Evolutionary conservation across 2,329 filamentous ascomycete species (phyloP), one percentile per base, ranked within the genome.

Genomic region (Cryphonectria naterciae): DNA sequence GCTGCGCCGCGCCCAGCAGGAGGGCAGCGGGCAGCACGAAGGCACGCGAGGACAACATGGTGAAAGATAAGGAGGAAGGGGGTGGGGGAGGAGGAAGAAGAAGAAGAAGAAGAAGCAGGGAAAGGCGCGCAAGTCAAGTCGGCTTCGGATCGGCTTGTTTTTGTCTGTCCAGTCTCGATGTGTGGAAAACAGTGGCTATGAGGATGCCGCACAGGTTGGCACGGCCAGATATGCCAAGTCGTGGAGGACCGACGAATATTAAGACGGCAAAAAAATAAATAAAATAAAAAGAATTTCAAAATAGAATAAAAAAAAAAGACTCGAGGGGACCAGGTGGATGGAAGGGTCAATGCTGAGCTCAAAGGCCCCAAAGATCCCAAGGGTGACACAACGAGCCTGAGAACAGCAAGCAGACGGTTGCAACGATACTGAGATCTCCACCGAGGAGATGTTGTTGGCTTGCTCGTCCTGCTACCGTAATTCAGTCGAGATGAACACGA

Each of bases 1-100:
- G 77, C 13, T 84, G 68, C 70, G 87, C 76, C 69, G 81, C 78
- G 67, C 82, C 82, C 73, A 85, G 75, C 77, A 84, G 81, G 78
- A 79, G 79, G 62, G 80, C 60, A 71, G 81, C 81, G 65, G 82
- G 75, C 62, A 73, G 39, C 65, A 75, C 70, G 61, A 78, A 73
- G 61, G 76, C 76, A 65, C 72, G 76, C 67, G 77, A 74, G 54
- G 76, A 68, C 75, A 76, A 73, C 75, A 77, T 78, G 58, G 68
- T 71, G 61, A 1, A 37, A 37, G 46, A 43, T 58, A 28, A 61
- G 68, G 35, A 8, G 43, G 63, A 58, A 3, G 28, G 28, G 32
- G 32, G 32, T 4, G 32, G 32, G 32, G 32, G 32, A 32, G 32
- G 32, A 32, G 32, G 32, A 32, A 4, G 32, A 32, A 32, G 32